Evolutionary conservation across 257 asterid species (phyloP), one percentile per base, ranked within the genome.

Genomic region (Perilla frutescens): DNA sequence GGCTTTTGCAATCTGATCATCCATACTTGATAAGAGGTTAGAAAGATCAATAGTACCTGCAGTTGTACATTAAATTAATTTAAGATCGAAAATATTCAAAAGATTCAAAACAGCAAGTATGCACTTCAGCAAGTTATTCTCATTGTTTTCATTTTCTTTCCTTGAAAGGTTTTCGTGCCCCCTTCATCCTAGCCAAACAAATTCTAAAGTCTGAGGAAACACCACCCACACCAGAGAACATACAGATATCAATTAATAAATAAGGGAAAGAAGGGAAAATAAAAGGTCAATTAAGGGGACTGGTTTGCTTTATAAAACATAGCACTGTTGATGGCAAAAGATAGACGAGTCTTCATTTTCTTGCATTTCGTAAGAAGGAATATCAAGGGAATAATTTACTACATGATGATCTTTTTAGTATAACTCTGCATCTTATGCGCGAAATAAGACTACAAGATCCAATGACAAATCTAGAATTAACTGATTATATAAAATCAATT

Each of bases 21-120:
- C 96, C 91, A 88, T 88, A 60, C 90, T 84, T 48, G 90, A 81
- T 53, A 90, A 76, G 71, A 90, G 87, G 51, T 80, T 84, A 74
- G 96, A 79, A 71, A 85, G 91, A 85, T 87, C 83, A 60, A 26
- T 13, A 50, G 68, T 75, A 65, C 91, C 96, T 90, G 85, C 83
- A 80, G 51, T 76, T 61, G 70, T 70, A 59, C 62, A 79, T 66
- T 10, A 71, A 51, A 69, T 61, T 8, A 48, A 58, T 8, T 63
- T 10, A 69, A 51, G 70, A 67, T 44, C 9, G 39, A 60, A 20
- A 5, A 9, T 40, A 20, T 69, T 11, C 13, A 50, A 43, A 64
- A 56, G 67, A 81, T 63, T 14, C 61, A 44, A 67, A 69, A 44
- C 29, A 59, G 32, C 48, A 77, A 58, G 40, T 3, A 29, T 37